Base-by-base conservation (phyloP, 768 basidiomycete genomes). In the Auricularia sp. region DNA sequence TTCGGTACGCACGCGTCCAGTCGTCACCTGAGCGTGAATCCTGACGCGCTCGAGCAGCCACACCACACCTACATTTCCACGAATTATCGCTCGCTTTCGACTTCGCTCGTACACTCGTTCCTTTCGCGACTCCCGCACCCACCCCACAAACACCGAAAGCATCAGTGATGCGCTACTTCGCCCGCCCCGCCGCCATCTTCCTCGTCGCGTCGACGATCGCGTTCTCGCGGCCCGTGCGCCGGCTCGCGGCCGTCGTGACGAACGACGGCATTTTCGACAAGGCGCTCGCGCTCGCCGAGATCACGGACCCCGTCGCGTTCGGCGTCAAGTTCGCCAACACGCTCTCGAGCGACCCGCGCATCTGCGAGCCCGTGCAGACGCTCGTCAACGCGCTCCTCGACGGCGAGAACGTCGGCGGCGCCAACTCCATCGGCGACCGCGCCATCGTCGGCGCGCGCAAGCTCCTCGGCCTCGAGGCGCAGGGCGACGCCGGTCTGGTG, bases 401-500 rank as follows among this genome's bases (percentile, higher is more conserved):
- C 56, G 64, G 64, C 54, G 64, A 64, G 39, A 64, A 29, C 13
- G 54, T 33, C 29, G 64, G 64, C 21, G 64, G 64, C n/a, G 64
- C 54, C 6, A 64, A 51, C 29, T 54, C 64, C 35, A 59, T 64
- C 16, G 64, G 64, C 35, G 64, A 64, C 64, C 33, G 64, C 21
- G 64, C 64, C 5, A 56, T 64, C 16, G 64, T 56, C 24, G 64
- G 64, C 16, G 64, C 64, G 33, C 51, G 64, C 16, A 64, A 64
- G 39, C 51, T 64, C 29, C 56, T 64, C n/a, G 56, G 56, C 24
- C 54, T 64, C 35, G 47, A 64, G 42, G 34, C 34, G 13, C 47
- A 51, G 51, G 64, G 64, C 21, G 56, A 42, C 39, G 64, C 64
- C n/a, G 64, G 64, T 13, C 64, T 64, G 24, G 64, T 64, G 64